Percentiles rank a stretch among this genome's conserved stretches.
These are phyloP conservation scores for Candida ipomoeae DNA, from an alignment of 805 yeast species.

Conservation along the genomic window DNA sequence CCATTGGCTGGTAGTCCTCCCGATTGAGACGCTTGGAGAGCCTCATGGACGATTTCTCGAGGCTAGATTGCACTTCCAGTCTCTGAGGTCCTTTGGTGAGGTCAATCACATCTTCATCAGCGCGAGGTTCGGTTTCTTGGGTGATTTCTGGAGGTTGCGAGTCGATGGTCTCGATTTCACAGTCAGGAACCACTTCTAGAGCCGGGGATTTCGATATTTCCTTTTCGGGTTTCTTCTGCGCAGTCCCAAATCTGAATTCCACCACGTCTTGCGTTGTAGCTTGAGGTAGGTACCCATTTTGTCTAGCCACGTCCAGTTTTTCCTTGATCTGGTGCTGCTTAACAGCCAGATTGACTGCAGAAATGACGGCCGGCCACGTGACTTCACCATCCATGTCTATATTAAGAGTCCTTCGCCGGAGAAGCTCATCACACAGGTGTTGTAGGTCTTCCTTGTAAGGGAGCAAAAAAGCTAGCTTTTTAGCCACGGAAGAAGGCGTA, in stretches of 20 bases:
- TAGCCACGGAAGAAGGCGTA: background rate
- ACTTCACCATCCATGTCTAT: conserved; percentile 7
- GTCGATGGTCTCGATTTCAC: background rate
- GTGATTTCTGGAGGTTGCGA: background rate
- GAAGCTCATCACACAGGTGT: conserved; percentile 17
- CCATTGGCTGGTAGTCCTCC: conserved; percentile 18
- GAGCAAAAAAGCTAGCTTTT: conserved; percentile 26
- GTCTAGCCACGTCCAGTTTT: conserved; percentile 34
- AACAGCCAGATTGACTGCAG: conserved; percentile 32
- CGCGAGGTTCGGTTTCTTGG: background rate
- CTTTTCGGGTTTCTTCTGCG: background rate
- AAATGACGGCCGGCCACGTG: conserved; percentile 28
- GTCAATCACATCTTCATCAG: background rate
- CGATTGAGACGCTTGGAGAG: conserved; percentile 32
- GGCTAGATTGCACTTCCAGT: background rate
- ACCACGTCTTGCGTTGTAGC: conserved; percentile 48
- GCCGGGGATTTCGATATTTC: background rate
- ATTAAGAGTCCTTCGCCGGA: conserved; percentile 6
- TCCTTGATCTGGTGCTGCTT: conserved; percentile 30
- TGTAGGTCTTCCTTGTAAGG: conserved; percentile 31
- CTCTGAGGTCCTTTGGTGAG: background rate
- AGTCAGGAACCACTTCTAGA: background rate
- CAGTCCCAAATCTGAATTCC: conserved; percentile 22
- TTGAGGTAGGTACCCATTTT: conserved; percentile 45
- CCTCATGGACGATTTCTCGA: conserved; percentile 19